Conservation (phyloP, 1,284 basidiomycete species). For the Peniophora sp. region DNA sequence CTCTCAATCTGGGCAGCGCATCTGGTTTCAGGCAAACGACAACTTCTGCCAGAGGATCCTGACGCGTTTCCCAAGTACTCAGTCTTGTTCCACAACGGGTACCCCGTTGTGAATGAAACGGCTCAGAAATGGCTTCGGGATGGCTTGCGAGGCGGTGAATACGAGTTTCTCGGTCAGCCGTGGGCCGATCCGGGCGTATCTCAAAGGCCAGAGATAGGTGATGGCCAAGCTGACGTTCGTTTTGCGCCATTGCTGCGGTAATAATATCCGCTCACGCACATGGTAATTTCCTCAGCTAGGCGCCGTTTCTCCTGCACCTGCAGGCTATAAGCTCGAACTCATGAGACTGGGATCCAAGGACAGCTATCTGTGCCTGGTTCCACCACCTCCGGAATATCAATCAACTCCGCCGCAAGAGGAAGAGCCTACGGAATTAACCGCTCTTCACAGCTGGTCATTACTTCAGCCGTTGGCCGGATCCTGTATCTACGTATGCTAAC, state of each 20-base stretch:
- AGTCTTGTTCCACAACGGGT: constrained; percentile 73
- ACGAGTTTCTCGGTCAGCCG: constrained; percentile 66
- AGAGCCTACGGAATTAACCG: constrained; percentile 47
- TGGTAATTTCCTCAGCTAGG: not conserved
- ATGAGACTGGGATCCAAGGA: constrained; percentile 64
- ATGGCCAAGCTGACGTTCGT: constrained; percentile 25
- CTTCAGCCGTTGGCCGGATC: constrained; percentile 67
- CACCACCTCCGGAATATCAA: constrained; percentile 45
- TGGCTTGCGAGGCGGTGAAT: constrained; percentile 65
- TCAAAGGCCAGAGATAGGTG: constrained; percentile 48
- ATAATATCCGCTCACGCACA: not conserved
- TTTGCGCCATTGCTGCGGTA: not conserved
- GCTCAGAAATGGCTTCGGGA: constrained; percentile 63
- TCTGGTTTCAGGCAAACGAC: constrained; percentile 11
- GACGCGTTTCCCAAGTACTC: constrained; percentile 81
- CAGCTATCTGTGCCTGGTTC: constrained; percentile 70
- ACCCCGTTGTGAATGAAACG: constrained; percentile 69
- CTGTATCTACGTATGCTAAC: constrained; percentile 68
- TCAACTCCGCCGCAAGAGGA: constrained; percentile 38
- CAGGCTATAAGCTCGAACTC: constrained; percentile 44
- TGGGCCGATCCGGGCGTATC: constrained; percentile 35
- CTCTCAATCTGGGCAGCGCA: too few species aligned
- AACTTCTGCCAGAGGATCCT: constrained; percentile 72
- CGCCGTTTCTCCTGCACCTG: constrained; percentile 5
- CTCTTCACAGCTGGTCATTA: constrained; percentile 71